These are phyloP conservation scores for Penicillium sp. DNA, from an alignment of 2,329 filamentous ascomycete species.

Conservation along the genomic window DNA sequence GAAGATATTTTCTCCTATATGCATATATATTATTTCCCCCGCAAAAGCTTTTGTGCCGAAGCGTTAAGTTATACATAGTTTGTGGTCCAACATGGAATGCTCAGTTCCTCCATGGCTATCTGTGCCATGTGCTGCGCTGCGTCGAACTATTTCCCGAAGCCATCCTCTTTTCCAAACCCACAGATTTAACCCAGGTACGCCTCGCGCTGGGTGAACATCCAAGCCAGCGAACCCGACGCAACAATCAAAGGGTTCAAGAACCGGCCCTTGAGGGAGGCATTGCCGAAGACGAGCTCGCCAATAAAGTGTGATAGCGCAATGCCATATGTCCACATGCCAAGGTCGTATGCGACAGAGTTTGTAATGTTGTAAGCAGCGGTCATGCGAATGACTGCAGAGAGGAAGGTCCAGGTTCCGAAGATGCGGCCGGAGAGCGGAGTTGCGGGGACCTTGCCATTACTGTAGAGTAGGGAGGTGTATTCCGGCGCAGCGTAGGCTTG, in stretches of 20 bases:
- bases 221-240: constrained; percentile 55
- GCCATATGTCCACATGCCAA: constrained; percentile 78
- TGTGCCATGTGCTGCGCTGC: not conserved
- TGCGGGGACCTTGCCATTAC: constrained; percentile 56
- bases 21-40: not conserved
- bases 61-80: not conserved
- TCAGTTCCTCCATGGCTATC: not conserved
- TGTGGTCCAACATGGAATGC: not conserved
- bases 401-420: constrained; percentile 85
- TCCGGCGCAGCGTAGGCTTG: constrained; percentile 78
- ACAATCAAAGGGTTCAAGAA: constrained; percentile 61
- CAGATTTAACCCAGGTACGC: constrained; percentile 32
- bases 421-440: constrained; percentile 75
- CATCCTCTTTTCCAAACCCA: not conserved
- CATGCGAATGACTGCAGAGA: constrained; percentile 72
- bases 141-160: not conserved
- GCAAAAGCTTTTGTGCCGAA: not conserved
- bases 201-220: constrained; percentile 62
- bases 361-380: constrained; percentile 83
- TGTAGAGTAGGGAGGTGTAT: constrained; percentile 84
- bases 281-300: constrained; percentile 77
- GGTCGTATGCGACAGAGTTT: constrained; percentile 70
- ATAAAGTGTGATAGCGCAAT: constrained; percentile 76
- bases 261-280: constrained; percentile 63
- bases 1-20: not conserved